Evolutionary conservation across 805 yeast species (phyloP).

Genomic region (Candida broadrunensis): DNA sequence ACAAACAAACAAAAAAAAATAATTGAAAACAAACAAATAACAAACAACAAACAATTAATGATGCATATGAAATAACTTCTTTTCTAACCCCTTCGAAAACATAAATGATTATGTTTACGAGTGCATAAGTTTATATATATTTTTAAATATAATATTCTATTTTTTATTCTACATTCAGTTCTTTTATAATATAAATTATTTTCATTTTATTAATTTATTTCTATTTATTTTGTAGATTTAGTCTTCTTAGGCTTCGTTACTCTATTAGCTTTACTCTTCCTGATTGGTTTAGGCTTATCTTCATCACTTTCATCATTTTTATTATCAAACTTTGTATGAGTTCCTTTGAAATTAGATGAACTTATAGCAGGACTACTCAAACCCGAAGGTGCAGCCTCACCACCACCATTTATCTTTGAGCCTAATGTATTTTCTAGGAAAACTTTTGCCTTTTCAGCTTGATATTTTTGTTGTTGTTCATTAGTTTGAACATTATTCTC

Average conservation of each 20-base stretch:
- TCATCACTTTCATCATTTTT: constrained; percentile 6
- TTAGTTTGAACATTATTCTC: constrained; percentile 19
- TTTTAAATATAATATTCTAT: constrained; percentile 3
- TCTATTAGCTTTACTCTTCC: neutral
- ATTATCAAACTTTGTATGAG: constrained; percentile 34
- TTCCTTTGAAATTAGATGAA: constrained; percentile 32
- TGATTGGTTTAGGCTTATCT: neutral
- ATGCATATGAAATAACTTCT: constrained; percentile 6
- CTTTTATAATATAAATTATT: neutral
- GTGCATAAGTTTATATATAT: constrained; percentile 4
- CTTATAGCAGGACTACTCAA: constrained; percentile 38
- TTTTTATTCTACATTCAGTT: neutral
- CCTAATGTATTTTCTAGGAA: constrained; percentile 48
- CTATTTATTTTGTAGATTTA: neutral
- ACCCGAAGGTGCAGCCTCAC: constrained; percentile 22
- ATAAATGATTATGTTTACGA: neutral
- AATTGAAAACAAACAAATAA: neutral
- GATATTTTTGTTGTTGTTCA: constrained; percentile 21
- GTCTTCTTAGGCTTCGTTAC: neutral
- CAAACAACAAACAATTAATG: neutral
- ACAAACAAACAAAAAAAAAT: neutral
- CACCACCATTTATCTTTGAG: constrained; percentile 22
- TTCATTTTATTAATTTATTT: neutral
- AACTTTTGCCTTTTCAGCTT: constrained; percentile 42
- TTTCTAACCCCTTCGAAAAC: neutral